Percentiles rank a stretch among this genome's conserved stretches.
Evolutionary conservation across 2,329 filamentous ascomycete species (phyloP).

Genomic region (Lomentospora prolificans): DNA sequence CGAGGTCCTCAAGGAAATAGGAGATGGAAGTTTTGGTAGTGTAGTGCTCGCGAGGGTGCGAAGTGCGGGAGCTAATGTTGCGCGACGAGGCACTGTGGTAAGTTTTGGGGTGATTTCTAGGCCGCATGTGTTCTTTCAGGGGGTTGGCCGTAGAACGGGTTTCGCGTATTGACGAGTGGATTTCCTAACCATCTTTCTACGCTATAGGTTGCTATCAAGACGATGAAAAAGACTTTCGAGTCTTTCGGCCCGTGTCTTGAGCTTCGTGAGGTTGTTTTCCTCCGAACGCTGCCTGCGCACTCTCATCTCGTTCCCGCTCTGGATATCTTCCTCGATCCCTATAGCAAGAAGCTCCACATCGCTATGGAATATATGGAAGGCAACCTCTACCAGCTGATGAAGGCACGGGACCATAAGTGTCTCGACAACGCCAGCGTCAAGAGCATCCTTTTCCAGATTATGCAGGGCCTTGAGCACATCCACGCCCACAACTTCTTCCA

Average conservation of each 20-base stretch:
- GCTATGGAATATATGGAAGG: slow-evolving; percentile 99
- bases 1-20: slow-evolving; percentile 95
- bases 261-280: slow-evolving; percentile 91
- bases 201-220: slow-evolving; percentile 91
- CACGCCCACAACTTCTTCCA: slow-evolving; percentile 97
- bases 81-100: slow-evolving; percentile 87
- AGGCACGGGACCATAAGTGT: slow-evolving; percentile 89
- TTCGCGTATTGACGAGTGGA: neutral
- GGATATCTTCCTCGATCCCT: slow-evolving; percentile 95
- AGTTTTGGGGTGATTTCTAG: slow-evolving; percentile 25
- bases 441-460: slow-evolving; percentile 95
- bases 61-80: slow-evolving; percentile 78
- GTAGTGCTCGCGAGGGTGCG: slow-evolving; percentile 87
- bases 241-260: slow-evolving; percentile 85
- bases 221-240: slow-evolving; percentile 99
- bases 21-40: slow-evolving; percentile 96
- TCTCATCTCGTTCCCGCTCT: slow-evolving; percentile 91
- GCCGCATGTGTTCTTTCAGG: neutral
- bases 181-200: neutral
- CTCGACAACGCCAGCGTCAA: slow-evolving; percentile 88
- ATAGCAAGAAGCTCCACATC: slow-evolving; percentile 94
- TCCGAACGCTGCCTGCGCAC: slow-evolving; percentile 79
- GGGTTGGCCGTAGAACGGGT: neutral
- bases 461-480: slow-evolving; percentile 92
- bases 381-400: slow-evolving; percentile 98